These are phyloP conservation scores for Fagus sylvatica DNA, from an alignment of 306 rosid genomes.

Conservation along the genomic window DNA sequence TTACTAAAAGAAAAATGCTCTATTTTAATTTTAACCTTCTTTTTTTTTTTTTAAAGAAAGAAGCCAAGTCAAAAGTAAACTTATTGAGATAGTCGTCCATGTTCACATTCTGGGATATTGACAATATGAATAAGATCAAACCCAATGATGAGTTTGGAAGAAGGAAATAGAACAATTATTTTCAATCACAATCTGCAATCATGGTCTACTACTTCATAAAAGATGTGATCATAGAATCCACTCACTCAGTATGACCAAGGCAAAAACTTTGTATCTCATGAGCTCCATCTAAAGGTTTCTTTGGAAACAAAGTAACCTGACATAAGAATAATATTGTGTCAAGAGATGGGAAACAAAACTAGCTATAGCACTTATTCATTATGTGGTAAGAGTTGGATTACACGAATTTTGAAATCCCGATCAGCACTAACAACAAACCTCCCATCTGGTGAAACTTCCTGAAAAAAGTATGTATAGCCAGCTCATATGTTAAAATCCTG, in stretches of 20 bases:
- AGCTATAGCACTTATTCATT: constrained; percentile 6
- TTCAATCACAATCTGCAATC: not conserved
- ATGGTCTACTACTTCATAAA: not conserved
- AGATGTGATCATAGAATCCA: constrained; percentile 9
- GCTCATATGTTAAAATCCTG: constrained; percentile 10
- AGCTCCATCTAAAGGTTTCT: constrained; percentile 69
- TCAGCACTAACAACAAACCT: constrained; percentile 75
- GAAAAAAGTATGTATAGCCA: constrained; percentile 20
- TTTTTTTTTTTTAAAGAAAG: no score
- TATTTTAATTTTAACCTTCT: no score
- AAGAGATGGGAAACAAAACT: not conserved
- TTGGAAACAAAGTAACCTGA: constrained; percentile 76
- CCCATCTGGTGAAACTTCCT: constrained; percentile 88
- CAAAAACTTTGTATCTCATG: constrained; percentile 88
- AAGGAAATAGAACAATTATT: not conserved
- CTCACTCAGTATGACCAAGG: constrained; percentile 95
- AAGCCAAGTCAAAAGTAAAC: not conserved
- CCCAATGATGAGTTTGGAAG: not conserved
- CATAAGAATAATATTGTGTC: constrained; percentile 15
- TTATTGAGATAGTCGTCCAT: not conserved
- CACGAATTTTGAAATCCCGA: constrained; percentile 93
- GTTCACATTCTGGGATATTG: not conserved
- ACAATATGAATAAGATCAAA: constrained; percentile 13
- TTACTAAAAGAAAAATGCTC: no score
- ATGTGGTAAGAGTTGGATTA: constrained; percentile 29